Percentiles rank a stretch among this genome's conserved stretches.
These are phyloP conservation scores for Fusarium mundagurra DNA, from an alignment of 2,329 filamentous ascomycete genomes.

Conservation along the genomic window DNA sequence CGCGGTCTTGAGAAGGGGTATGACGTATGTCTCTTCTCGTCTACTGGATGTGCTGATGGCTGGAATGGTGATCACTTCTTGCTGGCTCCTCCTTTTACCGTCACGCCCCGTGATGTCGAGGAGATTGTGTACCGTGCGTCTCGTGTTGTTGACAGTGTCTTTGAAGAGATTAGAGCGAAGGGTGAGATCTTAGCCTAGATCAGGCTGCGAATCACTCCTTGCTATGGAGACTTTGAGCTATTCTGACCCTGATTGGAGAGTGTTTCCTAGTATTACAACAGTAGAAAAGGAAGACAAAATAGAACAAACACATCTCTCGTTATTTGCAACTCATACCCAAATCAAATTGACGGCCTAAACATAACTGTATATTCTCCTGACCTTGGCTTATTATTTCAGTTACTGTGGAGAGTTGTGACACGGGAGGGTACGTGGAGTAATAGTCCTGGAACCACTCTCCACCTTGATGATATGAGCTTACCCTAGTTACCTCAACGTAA, in stretches of 20 bases:
- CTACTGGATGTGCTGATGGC: not conserved
- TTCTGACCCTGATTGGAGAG: not conserved
- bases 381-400: not conserved
- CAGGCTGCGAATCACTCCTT: not conserved
- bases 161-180: not conserved
- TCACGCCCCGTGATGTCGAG: not conserved
- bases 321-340: not conserved
- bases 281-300: not conserved
- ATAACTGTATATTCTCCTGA: no score
- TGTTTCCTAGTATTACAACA: not conserved
- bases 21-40: not conserved
- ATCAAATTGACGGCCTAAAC: rapidly evolving
- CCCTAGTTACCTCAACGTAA: not conserved
- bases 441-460: not conserved
- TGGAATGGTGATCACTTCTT: not conserved
- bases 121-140: not conserved
- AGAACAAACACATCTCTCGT: not conserved
- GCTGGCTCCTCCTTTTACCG: not conserved
- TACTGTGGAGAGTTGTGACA: not conserved
- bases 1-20: not conserved
- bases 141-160: not conserved
- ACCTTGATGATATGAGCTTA: not conserved
- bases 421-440: not conserved
- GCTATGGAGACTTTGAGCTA: not conserved
- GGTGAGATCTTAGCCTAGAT: not conserved